Percentiles rank a stretch among this genome's conserved stretches.
phyloP scores from a whole-genome alignment of 805 yeast genomes.

The Ascoidea asiatica region DNA sequence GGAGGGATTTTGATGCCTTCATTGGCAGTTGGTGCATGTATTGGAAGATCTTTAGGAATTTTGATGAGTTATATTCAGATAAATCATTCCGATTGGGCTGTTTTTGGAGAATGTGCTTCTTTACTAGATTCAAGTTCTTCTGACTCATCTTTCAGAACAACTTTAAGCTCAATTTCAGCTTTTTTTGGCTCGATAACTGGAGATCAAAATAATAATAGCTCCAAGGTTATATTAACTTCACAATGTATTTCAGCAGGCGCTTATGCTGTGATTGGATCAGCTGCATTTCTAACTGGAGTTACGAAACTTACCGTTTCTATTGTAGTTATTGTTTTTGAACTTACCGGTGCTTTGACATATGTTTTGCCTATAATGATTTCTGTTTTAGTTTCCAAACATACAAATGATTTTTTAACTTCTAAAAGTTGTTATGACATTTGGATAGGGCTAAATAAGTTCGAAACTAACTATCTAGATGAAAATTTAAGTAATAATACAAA shows the following conservation, averaged over 20 bases:
- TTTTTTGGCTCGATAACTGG: neutral
- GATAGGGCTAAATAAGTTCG: slow-evolving; percentile 23
- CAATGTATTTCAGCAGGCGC: slow-evolving; percentile 73
- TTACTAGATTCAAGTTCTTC: slow-evolving; percentile 1
- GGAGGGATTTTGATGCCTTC: slow-evolving; percentile 60
- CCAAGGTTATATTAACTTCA: neutral
- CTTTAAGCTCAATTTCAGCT: neutral
- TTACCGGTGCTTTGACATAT: slow-evolving; percentile 77
- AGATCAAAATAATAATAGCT: slow-evolving; percentile 14
- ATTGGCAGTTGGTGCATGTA: slow-evolving; percentile 44
- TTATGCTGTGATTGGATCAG: slow-evolving; percentile 83
- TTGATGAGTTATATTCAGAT: slow-evolving; percentile 34
- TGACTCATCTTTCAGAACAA: slow-evolving; percentile 2
- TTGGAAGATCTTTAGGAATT: slow-evolving; percentile 44
- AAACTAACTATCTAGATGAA: slow-evolving; percentile 4
- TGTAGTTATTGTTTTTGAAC: slow-evolving; percentile 69
- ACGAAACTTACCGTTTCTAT: slow-evolving; percentile 71
- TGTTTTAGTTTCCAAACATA: slow-evolving; percentile 60
- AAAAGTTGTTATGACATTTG: slow-evolving; percentile 55
- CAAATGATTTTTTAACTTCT: slow-evolving; percentile 47
- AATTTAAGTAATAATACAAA: slow-evolving; percentile 30
- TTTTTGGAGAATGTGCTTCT: slow-evolving; percentile 20
- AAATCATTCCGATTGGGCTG: slow-evolving; percentile 21
- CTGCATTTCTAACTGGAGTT: slow-evolving; percentile 67
- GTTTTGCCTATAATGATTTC: slow-evolving; percentile 79